phyloP scores from a whole-genome alignment of 306 rosid species.

The Prunus padus region DNA sequence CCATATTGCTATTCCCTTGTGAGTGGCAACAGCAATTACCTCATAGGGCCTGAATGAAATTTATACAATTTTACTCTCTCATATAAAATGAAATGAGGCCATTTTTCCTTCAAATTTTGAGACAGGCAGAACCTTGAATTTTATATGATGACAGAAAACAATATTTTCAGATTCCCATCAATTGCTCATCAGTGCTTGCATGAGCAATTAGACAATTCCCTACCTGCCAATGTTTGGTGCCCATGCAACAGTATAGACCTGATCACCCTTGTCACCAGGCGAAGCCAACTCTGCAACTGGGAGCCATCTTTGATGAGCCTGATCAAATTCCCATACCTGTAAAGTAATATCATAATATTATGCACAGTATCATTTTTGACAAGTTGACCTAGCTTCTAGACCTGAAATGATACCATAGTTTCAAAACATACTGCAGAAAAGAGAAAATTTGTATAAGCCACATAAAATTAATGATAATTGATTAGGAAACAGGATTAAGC shows the following conservation, averaged over 20 bases:
- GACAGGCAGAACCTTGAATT: slow-evolving; percentile 10
- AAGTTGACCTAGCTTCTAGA: not conserved
- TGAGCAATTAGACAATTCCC: slow-evolving; percentile 19
- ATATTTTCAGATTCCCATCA: slow-evolving; percentile 6
- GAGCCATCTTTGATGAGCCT: slow-evolving; percentile 97
- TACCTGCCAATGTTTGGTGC: slow-evolving; percentile 97
- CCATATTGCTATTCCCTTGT: slow-evolving; percentile 77
- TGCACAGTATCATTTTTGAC: too few relatives aligned
- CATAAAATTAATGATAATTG: slow-evolving; percentile 12
- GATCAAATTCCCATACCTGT: slow-evolving; percentile 95
- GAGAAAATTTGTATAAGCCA: not conserved
- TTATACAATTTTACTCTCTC: slow-evolving; percentile 15
- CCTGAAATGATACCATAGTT: not conserved
- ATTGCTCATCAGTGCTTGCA: not conserved
- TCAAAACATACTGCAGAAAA: not conserved
- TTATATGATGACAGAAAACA: not conserved
- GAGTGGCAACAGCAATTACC: slow-evolving; percentile 76
- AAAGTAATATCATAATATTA: not conserved
- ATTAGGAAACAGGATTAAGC: slow-evolving; percentile 1
- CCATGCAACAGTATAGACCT: slow-evolving; percentile 80
- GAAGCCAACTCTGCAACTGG: slow-evolving; percentile 89
- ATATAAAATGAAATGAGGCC: not conserved
- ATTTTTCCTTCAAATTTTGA: slow-evolving; percentile 6
- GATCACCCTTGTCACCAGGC: slow-evolving; percentile 61
- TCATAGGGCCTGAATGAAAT: slow-evolving; percentile 61